Conservation (phyloP, 495 filamentous ascomycete species). For the Xylaria scruposa region DNA sequence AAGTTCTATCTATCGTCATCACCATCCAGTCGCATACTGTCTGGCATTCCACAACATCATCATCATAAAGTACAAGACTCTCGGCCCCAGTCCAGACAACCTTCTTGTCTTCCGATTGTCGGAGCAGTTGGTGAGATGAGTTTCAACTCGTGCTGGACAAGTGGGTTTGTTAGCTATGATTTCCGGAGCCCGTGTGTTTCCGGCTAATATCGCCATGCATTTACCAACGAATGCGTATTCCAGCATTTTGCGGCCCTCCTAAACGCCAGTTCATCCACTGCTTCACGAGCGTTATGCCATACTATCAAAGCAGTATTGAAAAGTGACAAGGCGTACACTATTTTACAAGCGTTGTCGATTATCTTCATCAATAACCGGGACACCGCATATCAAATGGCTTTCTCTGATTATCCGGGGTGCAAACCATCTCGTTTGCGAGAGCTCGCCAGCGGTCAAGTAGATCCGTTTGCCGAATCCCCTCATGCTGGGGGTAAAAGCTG, state of each 20-base stretch:
- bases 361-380: constrained; percentile 33
- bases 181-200: not conserved
- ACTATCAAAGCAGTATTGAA: constrained; percentile 2
- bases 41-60: not conserved
- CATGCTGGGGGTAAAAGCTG: constrained; percentile 47
- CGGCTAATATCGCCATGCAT: not conserved
- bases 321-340: not conserved
- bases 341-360: not conserved
- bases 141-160: not conserved
- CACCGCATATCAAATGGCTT: constrained; percentile 37
- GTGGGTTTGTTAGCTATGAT: not conserved
- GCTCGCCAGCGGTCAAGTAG: constrained; percentile 58
- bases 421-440: constrained; percentile 57
- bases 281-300: not conserved
- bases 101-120: not conserved
- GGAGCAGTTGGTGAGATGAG: not conserved
- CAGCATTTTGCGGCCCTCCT: not conserved
- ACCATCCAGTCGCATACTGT: not conserved
- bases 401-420: constrained; percentile 35
- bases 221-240: not conserved
- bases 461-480: constrained; percentile 57
- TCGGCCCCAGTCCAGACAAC: not conserved
- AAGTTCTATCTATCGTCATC: not conserved
- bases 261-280: not conserved
- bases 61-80: not conserved